phyloP scores from a whole-genome alignment of 352 stramenopile genomes.

The Blastocystis sp. region DNA sequence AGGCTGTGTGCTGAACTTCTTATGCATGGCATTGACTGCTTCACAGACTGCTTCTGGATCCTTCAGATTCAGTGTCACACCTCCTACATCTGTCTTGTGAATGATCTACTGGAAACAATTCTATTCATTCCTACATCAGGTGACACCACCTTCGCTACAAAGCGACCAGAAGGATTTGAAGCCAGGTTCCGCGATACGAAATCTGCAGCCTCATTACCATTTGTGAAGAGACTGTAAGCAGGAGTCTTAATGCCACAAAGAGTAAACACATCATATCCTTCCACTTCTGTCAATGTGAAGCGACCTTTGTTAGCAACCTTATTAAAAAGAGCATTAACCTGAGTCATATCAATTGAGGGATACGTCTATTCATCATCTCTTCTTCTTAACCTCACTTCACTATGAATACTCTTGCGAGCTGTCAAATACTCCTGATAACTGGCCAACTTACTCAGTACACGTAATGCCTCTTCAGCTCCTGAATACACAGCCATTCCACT shows the following conservation, averaged over 20 bases:
- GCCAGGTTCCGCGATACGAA: neutral
- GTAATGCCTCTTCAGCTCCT: conserved; percentile 3
- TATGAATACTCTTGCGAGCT: neutral
- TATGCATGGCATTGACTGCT: neutral
- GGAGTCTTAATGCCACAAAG: conserved; percentile 17
- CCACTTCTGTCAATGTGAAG: conserved; percentile 31
- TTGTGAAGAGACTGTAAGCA: conserved; percentile 23
- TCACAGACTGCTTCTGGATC: conserved; percentile 5
- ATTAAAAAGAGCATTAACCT: neutral
- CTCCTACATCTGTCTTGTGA: conserved; percentile 60
- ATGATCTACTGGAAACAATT: neutral
- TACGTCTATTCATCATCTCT: neutral
- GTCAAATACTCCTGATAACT: conserved; percentile 25
- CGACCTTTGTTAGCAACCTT: conserved; percentile 15
- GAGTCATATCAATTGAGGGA: neutral
- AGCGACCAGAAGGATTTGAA: neutral
- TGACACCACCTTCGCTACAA: conserved; percentile 54
- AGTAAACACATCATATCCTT: neutral
- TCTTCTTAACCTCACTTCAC: too few relatives aligned
- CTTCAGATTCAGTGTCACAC: conserved; percentile 27
- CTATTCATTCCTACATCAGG: neutral
- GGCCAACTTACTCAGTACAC: conserved; percentile 26
- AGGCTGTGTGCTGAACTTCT: conserved; percentile 43
- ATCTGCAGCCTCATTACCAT: neutral
- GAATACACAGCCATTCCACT: conserved; percentile 21